Base-by-base conservation (phyloP, 108 stramenopile genomes). In the Aurantiochytrium sp. region DNA sequence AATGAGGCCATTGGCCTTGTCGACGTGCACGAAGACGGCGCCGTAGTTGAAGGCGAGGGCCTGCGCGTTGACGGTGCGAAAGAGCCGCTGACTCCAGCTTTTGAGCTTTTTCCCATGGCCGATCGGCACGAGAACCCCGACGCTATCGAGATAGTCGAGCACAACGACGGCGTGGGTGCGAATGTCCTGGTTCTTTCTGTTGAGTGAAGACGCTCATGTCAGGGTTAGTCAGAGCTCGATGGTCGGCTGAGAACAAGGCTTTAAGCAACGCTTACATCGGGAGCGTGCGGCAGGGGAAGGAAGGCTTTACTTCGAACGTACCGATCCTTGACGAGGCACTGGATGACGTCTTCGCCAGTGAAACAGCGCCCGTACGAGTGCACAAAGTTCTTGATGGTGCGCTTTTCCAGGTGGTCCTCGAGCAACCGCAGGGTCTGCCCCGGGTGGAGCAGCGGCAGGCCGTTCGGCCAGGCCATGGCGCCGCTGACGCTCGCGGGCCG, bases 341-440 rank as follows among this genome's bases (percentile, higher is more conserved):
- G 42, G 24, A 81, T 81, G 73, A 81, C 73, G 27, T 81, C 73
- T 81, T 81, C 42, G n/a, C 73, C 73, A 1, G 39, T 41, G 45
- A 81, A 81, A 12, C 42, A 41, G 12, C 32, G 10, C 21, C 30
- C 42, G 32, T 81, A 81, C 6, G 73, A 48, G 24, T 81, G 39
- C 45, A 81, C 73, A 48, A 81, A 81, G n/a, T 48, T 48, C 3
- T 48, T 41, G 45, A 48, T 81, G 39, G 42, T 41, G 42, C 45
- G 39, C 73, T 81, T 81, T 30, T 81, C 24, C 21, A 81, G 27
- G 1, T 48, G 39, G 6, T 41, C 73, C 6, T 42, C 39, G 10
- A 81, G 39, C 8, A 81, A 24, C 12, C 45, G 39, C 21, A 22
- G 45, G 10, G 45, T 48, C 1, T 41, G 42, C 12, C 42, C n/a